phyloP scores from a whole-genome alignment of 352 stramenopile species.

The Phytophthora tubulina region DNA sequence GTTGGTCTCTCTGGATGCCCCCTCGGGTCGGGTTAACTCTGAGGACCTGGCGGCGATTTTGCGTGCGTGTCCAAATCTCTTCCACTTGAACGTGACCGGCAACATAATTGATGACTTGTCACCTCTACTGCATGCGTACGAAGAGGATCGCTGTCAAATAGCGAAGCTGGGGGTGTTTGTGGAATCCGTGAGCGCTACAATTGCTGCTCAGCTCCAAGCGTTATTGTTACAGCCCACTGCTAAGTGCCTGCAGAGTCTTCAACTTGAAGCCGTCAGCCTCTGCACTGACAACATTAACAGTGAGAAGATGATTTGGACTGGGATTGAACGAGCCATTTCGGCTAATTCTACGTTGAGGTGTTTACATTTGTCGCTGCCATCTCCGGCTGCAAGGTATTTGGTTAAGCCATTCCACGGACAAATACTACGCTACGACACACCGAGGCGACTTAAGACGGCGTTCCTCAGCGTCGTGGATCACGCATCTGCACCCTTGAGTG shows the following conservation, averaged over 20 bases:
- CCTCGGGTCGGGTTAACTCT: slow-evolving; percentile 25
- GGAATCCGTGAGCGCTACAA: slow-evolving; percentile 13
- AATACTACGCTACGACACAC: slow-evolving; percentile 25
- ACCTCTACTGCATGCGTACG: slow-evolving; percentile 22
- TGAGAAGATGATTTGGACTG: slow-evolving; percentile 20
- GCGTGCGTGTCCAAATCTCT: slow-evolving; percentile 34
- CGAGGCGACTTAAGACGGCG: slow-evolving; percentile 25
- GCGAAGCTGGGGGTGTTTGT: slow-evolving; percentile 28
- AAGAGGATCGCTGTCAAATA: slow-evolving; percentile 26
- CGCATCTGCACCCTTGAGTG: slow-evolving; percentile 1
- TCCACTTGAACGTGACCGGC: slow-evolving; percentile 21
- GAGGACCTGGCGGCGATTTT: slow-evolving; percentile 33
- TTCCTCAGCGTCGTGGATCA: slow-evolving; percentile 44
- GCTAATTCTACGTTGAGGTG: slow-evolving; percentile 22
- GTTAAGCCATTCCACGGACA: slow-evolving; percentile 32
- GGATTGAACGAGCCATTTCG: slow-evolving; percentile 21
- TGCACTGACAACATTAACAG: not conserved
- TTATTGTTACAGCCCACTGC: slow-evolving; percentile 16
- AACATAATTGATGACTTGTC: slow-evolving; percentile 30
- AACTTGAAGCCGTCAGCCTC: slow-evolving; percentile 14
- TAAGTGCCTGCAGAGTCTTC: slow-evolving; percentile 32
- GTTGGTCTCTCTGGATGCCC: slow-evolving; percentile 32
- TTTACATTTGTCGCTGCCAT: slow-evolving; percentile 20
- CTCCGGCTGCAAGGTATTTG: not conserved
- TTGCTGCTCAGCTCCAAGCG: slow-evolving; percentile 26